Evolutionary conservation across 1,139 yeast genomes (phyloP), one percentile per base, ranked within the genome.

Genomic region (Kodamaea plutei): DNA sequence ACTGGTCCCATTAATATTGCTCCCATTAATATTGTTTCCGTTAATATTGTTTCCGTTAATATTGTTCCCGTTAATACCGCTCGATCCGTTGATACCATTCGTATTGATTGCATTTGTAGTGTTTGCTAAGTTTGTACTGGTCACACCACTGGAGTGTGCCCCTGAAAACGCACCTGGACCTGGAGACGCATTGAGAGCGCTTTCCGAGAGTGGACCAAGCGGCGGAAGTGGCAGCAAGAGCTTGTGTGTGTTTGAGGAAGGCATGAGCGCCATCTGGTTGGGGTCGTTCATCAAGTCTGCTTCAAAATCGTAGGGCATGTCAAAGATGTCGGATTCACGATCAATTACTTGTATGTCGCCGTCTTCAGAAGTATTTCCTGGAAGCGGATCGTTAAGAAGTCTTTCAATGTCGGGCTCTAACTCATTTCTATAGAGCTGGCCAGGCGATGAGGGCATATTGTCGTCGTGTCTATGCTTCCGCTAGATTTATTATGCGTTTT

Each of bases 301-400:
- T 13, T 28, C 30, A 15, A 15, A 26, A 14, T 33, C 40, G 12
- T 34, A 29, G 4, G 29, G 32, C 6, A 33, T n/a, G 17, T 33
- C 29, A 18, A 34, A 30, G 26, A 30, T 23, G 25, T 24, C 34
- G 20, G 28, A 20, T 14, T 54, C 58, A 30, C 69, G 43, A 28
- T 54, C 50, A 22, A 64, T 63, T 13, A 58, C 57, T 33, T 64
- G 67, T 23, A 64, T 57, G 26, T 64, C 69, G 31, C 54, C 52
- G 30, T 56, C 57, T 21, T 48, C 48, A 17, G 30, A 21, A 12
- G 14, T 5, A 12, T 23, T 23, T 14, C 16, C 20, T 8, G 34
- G 20, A 16, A 31, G 17, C 15, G 31, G 15, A 23, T 23, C 33
- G 24, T 23, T 28, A 13, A 31, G 20, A 18, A 31, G 28, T 20